Evolutionary conservation across 495 filamentous ascomycete species (phyloP).

Genomic region (Podospora australis): DNA sequence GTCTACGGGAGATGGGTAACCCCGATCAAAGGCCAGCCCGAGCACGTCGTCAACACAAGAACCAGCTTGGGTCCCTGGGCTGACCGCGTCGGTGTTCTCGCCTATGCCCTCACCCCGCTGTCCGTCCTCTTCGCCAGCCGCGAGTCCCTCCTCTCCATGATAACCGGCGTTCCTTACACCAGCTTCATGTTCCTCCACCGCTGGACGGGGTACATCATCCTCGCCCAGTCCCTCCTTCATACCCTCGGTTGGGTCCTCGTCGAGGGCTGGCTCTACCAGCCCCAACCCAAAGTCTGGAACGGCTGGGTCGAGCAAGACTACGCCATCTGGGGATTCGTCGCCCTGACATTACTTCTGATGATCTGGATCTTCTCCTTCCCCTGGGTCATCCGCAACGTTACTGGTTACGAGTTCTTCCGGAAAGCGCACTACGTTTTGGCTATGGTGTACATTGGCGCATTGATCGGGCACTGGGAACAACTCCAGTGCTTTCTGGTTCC

Average conservation of each 20-base stretch:
- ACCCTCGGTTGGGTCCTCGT: constrained; percentile 61
- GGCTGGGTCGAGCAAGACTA: constrained; percentile 50
- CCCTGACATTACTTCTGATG: constrained; percentile 51
- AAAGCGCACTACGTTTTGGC: constrained; percentile 59
- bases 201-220: constrained; percentile 59
- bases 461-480: constrained; percentile 61
- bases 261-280: constrained; percentile 55
- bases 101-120: constrained; percentile 61
- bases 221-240: constrained; percentile 54
- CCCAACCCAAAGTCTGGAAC: constrained; percentile 50
- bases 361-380: constrained; percentile 49
- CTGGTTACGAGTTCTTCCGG: constrained; percentile 62
- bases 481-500: constrained; percentile 58
- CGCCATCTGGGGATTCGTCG: constrained; percentile 60
- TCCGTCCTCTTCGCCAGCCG: constrained; percentile 52
- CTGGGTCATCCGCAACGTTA: constrained; percentile 46
- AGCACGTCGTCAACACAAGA: constrained; percentile 45
- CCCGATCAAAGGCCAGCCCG: constrained; percentile 43
- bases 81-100: constrained; percentile 56
- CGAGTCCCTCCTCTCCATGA: constrained; percentile 53
- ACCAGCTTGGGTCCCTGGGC: constrained; percentile 54
- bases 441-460: constrained; percentile 58
- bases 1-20: constrained; percentile 54
- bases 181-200: constrained; percentile 65
- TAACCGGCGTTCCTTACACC: constrained; percentile 62